These are phyloP conservation scores for Centaurea solstitialis DNA, from an alignment of 129 eudicot species.

Conservation along the genomic window DNA sequence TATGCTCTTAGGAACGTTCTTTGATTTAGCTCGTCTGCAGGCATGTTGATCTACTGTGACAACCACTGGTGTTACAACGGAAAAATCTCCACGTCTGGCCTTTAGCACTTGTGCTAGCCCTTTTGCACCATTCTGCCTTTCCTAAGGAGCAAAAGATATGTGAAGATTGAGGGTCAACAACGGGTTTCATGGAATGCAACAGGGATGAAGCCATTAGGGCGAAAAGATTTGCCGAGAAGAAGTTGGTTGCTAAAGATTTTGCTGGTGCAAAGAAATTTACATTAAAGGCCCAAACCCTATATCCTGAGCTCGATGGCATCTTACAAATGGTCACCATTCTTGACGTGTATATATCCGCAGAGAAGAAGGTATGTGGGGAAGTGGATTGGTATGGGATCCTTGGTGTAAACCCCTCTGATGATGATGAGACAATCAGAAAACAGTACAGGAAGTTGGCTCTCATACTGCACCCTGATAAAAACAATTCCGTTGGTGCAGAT, in stretches of 20 bases:
- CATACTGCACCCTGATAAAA: slow-evolving; percentile 81
- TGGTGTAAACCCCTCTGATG: slow-evolving; percentile 60
- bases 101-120: slow-evolving; percentile 2
- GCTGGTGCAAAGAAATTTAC: slow-evolving; percentile 68
- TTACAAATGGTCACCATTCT: slow-evolving; percentile 51
- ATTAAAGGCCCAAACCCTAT: slow-evolving; percentile 69
- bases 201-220: slow-evolving; percentile 78
- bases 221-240: slow-evolving; percentile 66
- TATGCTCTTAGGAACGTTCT: neutral
- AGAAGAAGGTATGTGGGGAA: slow-evolving; percentile 66
- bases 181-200: slow-evolving; percentile 67
- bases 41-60: slow-evolving; percentile 12
- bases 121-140: slow-evolving; percentile 9
- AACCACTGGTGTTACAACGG: neutral
- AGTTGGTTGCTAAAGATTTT: slow-evolving; percentile 52
- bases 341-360: slow-evolving; percentile 64
- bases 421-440: slow-evolving; percentile 56
- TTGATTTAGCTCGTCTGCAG: slow-evolving; percentile 17
- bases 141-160: slow-evolving; percentile 15
- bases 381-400: slow-evolving; percentile 75
- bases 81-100: slow-evolving; percentile 2
- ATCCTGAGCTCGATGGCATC: slow-evolving; percentile 69
- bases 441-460: slow-evolving; percentile 65
- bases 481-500: slow-evolving; percentile 68
- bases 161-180: slow-evolving; percentile 20